Evolutionary conservation across 2,329 filamentous ascomycete species (phyloP).

Genomic region (Penicillium sp.): DNA sequence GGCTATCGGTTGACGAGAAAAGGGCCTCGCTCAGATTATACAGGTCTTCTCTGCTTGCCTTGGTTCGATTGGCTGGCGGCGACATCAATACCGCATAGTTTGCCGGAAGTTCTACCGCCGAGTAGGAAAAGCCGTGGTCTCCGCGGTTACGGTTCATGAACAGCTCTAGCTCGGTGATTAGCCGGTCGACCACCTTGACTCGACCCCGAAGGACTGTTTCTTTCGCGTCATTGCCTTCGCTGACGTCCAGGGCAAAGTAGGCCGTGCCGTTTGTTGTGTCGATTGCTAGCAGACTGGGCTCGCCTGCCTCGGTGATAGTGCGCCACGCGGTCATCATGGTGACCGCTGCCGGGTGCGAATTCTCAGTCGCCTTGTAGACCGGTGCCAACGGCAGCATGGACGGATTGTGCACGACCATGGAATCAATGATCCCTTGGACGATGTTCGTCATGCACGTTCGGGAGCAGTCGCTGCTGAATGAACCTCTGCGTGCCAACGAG

Average conservation of each 20-base stretch:
- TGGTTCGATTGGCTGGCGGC: constrained; percentile 1
- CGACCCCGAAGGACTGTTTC: background rate
- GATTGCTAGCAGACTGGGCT: constrained; percentile 7
- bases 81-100: constrained; percentile 4
- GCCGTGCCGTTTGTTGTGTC: constrained; percentile 5
- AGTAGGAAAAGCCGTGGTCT: constrained; percentile 10
- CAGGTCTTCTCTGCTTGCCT: background rate
- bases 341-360: constrained; percentile 6
- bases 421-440: background rate
- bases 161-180: constrained; percentile 9
- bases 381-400: constrained; percentile 3
- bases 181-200: background rate
- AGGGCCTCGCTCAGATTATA: constrained; percentile 1
- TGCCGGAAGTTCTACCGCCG: background rate
- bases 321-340: constrained; percentile 10
- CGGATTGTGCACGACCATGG: constrained; percentile 5
- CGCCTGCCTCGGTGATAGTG: constrained; percentile 1
- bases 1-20: background rate
- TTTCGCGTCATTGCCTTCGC: background rate
- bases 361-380: constrained; percentile 8
- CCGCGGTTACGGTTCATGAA: constrained; percentile 9
- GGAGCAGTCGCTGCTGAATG: background rate
- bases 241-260: constrained; percentile 6
- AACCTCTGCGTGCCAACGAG: background rate
- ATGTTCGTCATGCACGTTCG: constrained; percentile 3